A percentile compares a stretch with the other conserved stretches of the same genome.
These are phyloP conservation scores for Penicillium sp. DNA, from an alignment of 2,329 filamentous ascomycete species.

Conservation along the genomic window DNA sequence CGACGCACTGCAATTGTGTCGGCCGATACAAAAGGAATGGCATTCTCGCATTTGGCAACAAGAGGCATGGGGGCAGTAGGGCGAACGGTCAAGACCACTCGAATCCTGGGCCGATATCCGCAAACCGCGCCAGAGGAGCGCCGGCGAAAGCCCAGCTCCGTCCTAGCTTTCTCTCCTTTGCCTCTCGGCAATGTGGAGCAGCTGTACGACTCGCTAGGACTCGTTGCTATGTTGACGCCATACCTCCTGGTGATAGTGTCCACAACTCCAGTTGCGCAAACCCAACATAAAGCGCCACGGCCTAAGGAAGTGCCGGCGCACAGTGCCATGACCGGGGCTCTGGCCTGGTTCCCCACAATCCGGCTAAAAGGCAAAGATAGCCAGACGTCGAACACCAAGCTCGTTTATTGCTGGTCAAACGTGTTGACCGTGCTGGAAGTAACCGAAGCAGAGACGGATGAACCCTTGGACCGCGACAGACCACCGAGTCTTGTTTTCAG, in stretches of 20 bases:
- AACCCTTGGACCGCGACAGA: constrained; percentile 65
- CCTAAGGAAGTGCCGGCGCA: constrained; percentile 89
- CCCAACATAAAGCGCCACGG: constrained; percentile 86
- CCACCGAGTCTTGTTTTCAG: constrained; percentile 74
- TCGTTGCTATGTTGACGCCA: constrained; percentile 93
- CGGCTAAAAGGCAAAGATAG: constrained; percentile 74
- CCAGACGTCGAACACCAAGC: constrained; percentile 66
- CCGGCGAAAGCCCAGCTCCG: constrained; percentile 82
- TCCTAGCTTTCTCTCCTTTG: constrained; percentile 83
- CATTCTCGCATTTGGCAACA: constrained; percentile 93
- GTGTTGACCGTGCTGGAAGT: constrained; percentile 91
- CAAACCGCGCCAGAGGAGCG: constrained; percentile 59
- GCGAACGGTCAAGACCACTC: constrained; percentile 78
- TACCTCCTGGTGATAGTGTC: constrained; percentile 96
- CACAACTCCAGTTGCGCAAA: constrained; percentile 91
- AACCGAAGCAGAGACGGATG: constrained; percentile 59
- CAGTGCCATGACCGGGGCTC: constrained; percentile 83
- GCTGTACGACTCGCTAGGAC: constrained; percentile 75
- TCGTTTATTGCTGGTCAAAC: constrained; percentile 98
- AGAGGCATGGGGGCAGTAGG: constrained; percentile 82
- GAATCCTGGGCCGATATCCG: constrained; percentile 88
- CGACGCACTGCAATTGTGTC: constrained; percentile 92
- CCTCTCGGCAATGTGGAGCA: constrained; percentile 93
- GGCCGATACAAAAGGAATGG: constrained; percentile 92
- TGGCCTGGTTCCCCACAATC: constrained; percentile 97